Base-by-base conservation (phyloP, 345 rosid genomes). In the Pistacia integerrima region DNA sequence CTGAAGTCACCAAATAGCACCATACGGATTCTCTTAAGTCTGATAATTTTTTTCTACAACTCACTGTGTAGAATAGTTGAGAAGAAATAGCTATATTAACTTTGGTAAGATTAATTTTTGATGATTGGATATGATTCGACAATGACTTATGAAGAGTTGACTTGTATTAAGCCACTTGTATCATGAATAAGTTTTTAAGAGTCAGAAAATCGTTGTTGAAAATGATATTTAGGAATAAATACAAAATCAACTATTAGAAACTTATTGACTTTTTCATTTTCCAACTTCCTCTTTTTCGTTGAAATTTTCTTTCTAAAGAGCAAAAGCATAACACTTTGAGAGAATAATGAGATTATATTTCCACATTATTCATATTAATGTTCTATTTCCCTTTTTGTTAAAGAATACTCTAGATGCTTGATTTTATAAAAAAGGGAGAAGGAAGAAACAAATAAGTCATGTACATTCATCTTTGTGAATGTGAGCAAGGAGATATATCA, bases 21-120 rank as follows among this genome's bases (percentile, higher is more conserved):
- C 76, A 60, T 7, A 11, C 69, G 56, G 87, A 84, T 81, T 79
- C 87, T 13, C 46, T 22, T 41, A 41, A 5, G 46, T 41, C 46
- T 41, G 46, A 41, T 41, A 0, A 41, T 41, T 41, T 41, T 41
- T 41, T 41, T 41, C 7, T 41, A 41, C 44, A 4, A 41, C 44
- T 41, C 44, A 4, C 7, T 4, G 7, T 41, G 44, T 41, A 41
- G 25, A 25, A 25, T 25, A 25, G 25, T 25, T 25, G 25, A 25
- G 25, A 25, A 25, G 25, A 25, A 25, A 25, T 25, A 25, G 25
- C 25, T 25, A 25, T 25, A 25, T 25, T 25, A 25, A 25, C 25
- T 25, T 25, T 25, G 25, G 25, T 38, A 38, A 4, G 5, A 38
- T 38, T 38, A 38, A 2, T 38, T 76, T 73, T 72, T 62, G 8